Evolutionary conservation across 306 rosid species (phyloP).

Genomic region (Corylus avellana): DNA sequence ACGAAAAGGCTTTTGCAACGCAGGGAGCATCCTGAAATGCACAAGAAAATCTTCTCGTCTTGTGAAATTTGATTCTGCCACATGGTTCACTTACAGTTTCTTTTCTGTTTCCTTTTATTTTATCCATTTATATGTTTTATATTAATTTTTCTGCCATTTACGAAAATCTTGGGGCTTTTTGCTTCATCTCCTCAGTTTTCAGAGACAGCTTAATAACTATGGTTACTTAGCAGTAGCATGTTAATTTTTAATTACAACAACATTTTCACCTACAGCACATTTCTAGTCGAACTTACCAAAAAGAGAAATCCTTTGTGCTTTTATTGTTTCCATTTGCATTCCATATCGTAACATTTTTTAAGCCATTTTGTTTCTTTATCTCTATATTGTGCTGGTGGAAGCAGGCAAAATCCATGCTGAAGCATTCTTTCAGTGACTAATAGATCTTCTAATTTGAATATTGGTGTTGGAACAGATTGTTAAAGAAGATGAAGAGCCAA

Average conservation of each 20-base stretch:
- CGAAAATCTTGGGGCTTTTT: background rate
- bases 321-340: background rate
- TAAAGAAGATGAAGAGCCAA: constrained; percentile 78
- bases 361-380: background rate
- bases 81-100: constrained; percentile 5
- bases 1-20: background rate
- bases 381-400: background rate
- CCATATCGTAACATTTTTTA: background rate
- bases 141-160: background rate
- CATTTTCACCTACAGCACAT: background rate
- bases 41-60: background rate
- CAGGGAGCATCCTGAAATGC: background rate
- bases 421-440: constrained; percentile 5
- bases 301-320: background rate
- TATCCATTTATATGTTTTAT: constrained; percentile 1
- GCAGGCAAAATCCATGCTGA: background rate
- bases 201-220: background rate
- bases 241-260: background rate
- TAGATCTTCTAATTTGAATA: constrained; percentile 20
- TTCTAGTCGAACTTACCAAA: background rate
- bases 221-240: background rate
- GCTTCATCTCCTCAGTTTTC: background rate
- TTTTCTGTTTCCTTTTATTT: constrained; percentile 16
- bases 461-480: constrained; percentile 53
- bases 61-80: background rate